phyloP scores from a whole-genome alignment of 2,329 filamentous ascomycete species.

The Diaporthe vaccinii region DNA sequence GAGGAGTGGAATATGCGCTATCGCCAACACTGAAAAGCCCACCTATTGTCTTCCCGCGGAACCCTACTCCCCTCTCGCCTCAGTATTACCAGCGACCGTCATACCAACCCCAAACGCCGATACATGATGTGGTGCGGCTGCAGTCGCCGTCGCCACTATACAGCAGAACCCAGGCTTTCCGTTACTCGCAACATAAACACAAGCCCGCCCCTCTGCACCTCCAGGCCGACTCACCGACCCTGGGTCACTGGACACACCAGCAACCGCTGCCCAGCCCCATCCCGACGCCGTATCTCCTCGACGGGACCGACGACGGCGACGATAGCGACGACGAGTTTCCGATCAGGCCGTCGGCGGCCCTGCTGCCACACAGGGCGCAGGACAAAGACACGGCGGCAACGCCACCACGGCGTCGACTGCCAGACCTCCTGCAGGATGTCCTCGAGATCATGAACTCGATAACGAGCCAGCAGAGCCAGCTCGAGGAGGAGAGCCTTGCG shows the following conservation, averaged over 20 bases:
- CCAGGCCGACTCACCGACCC: conserved; percentile 3
- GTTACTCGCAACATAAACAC: neutral
- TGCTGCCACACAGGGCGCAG: neutral
- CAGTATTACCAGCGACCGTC: conserved; percentile 2
- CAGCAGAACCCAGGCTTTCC: neutral
- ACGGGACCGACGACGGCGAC: neutral
- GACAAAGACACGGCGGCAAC: neutral
- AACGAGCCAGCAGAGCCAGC: conserved; percentile 23
- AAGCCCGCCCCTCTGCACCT: conserved; percentile 9
- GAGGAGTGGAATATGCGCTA: conserved; percentile 13
- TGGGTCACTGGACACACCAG: neutral
- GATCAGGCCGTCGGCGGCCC: neutral
- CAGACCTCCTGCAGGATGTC: conserved; percentile 2
- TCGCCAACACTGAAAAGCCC: conserved; percentile 21
- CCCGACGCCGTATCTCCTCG: neutral
- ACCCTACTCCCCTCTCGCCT: conserved; percentile 8
- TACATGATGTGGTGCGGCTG: neutral
- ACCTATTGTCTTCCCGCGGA: neutral
- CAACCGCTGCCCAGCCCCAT: neutral
- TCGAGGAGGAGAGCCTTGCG: conserved; percentile 24
- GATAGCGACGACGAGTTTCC: conserved; percentile 24
- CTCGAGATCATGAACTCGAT: conserved; percentile 28
- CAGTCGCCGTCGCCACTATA: conserved; percentile 8
- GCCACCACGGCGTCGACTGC: neutral
- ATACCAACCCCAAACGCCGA: conserved; percentile 1